A percentile compares a stretch with the other conserved stretches of the same genome.
phyloP scores from a whole-genome alignment of 2,329 filamentous ascomycete genomes.

The Monosporascus cannonballus region DNA sequence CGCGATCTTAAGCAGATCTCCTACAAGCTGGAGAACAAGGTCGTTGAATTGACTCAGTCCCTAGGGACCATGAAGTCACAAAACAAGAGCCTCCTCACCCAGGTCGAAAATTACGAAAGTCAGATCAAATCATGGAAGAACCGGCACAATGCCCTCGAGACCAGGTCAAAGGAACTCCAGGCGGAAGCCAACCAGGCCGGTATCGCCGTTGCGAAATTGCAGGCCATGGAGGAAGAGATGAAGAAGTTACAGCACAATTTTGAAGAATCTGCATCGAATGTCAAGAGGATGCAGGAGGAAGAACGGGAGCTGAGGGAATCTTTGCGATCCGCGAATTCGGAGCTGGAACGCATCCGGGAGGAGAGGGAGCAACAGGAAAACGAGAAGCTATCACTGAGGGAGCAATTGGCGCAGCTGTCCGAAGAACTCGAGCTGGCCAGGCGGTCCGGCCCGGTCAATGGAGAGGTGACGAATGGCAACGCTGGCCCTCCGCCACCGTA shows the following conservation, averaged over 20 bases:
- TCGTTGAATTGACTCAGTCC: constrained; percentile 93
- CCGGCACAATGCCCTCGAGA: constrained; percentile 83
- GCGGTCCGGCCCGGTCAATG: constrained; percentile 67
- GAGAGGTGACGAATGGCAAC: constrained; percentile 61
- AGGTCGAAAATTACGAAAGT: constrained; percentile 92
- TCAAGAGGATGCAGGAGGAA: constrained; percentile 92
- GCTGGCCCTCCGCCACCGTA: constrained; percentile 50
- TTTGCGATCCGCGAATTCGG: constrained; percentile 69
- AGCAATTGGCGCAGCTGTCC: constrained; percentile 84
- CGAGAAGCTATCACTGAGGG: constrained; percentile 78
- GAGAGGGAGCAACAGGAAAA: constrained; percentile 71
- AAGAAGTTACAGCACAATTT: constrained; percentile 82
- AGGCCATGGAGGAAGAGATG: constrained; percentile 94
- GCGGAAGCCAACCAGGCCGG: constrained; percentile 96
- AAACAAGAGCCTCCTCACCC: constrained; percentile 81
- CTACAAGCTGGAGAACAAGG: constrained; percentile 99
- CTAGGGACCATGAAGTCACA: constrained; percentile 87
- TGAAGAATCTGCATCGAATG: constrained; percentile 82
- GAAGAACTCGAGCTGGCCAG: constrained; percentile 88
- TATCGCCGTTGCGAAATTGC: constrained; percentile 84
- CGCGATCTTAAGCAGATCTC: constrained; percentile 99
- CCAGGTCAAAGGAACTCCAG: constrained; percentile 87
- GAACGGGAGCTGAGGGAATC: constrained; percentile 81
- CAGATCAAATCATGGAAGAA: constrained; percentile 96
- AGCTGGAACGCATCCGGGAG: constrained; percentile 74